These are phyloP conservation scores for Cocos nucifera DNA, from an alignment of 176 grass and related monocot species.

Conservation along the genomic window DNA sequence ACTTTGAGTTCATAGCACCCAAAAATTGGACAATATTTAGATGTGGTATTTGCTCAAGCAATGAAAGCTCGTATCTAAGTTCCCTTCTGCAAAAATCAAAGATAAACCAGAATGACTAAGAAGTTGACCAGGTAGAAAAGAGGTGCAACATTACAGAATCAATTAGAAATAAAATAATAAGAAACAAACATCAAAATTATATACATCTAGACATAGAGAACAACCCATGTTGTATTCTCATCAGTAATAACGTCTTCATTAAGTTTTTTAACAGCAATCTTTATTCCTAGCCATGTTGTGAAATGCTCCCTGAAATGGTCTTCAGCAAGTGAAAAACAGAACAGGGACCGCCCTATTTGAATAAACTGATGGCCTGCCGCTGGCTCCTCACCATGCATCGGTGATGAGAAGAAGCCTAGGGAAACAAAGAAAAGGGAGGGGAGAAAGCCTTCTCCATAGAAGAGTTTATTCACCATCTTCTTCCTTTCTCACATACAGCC, in stretches of 20 bases:
- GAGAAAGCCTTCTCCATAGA: too few relatives aligned
- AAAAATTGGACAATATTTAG: constrained; percentile 96
- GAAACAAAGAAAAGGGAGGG: too few relatives aligned
- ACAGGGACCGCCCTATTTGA: too few relatives aligned
- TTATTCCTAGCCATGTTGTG: constrained; percentile 77
- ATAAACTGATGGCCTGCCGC: too few relatives aligned
- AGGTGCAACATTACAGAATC: too few relatives aligned
- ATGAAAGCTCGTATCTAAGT: constrained; percentile 78
- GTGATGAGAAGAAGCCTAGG: too few relatives aligned
- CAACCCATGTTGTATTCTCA: constrained; percentile 84
- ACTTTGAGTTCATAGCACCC: constrained; percentile 85
- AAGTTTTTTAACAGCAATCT: constrained; percentile 84
- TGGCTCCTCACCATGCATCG: too few relatives aligned
- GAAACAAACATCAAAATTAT: constrained; percentile 13
- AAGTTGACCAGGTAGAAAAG: constrained; percentile 1
- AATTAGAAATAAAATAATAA: background rate
- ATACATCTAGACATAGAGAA: constrained; percentile 15
- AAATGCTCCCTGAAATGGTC: constrained; percentile 60
- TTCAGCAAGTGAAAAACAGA: constrained; percentile 7
- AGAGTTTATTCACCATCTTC: too few relatives aligned
- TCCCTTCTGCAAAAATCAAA: constrained; percentile 40
- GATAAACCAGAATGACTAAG: background rate
- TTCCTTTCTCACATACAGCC: too few relatives aligned
- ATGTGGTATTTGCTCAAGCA: constrained; percentile 84
- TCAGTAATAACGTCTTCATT: constrained; percentile 73